Conservation (phyloP, 2,329 filamentous ascomycete genomes). For the Onygenales sp. region DNA sequence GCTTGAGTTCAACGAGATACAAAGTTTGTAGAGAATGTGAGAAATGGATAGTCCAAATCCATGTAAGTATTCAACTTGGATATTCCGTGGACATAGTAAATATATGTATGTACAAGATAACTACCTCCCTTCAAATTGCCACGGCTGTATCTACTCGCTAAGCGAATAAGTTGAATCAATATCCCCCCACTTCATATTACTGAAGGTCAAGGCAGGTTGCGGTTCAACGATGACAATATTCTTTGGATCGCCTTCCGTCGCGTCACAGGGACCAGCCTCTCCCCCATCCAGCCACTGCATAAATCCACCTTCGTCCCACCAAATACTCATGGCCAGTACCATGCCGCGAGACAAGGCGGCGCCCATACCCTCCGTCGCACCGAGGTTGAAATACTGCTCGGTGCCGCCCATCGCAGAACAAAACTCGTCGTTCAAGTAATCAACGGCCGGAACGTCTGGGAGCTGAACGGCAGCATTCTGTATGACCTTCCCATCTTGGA, state of each 20-base stretch:
- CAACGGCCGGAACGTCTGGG: conserved; percentile 34
- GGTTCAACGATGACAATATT: conserved; percentile 30
- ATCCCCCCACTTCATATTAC: conserved; percentile 1
- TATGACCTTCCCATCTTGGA: conserved; percentile 50
- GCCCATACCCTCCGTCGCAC: conserved; percentile 47
- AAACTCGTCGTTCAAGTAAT: conserved; percentile 46
- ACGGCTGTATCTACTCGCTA: neutral
- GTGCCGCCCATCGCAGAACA: conserved; percentile 40
- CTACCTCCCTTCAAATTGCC: too few relatives aligned
- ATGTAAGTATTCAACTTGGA: too few relatives aligned
- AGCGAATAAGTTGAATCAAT: neutral
- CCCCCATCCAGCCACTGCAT: conserved; percentile 50
- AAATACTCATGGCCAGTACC: conserved; percentile 52
- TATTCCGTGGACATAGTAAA: too few relatives aligned
- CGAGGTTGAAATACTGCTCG: conserved; percentile 41
- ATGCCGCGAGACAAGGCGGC: conserved; percentile 46
- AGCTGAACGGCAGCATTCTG: conserved; percentile 37
- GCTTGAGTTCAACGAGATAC: too few relatives aligned
- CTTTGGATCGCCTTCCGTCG: conserved; percentile 43
- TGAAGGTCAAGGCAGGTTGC: conserved; percentile 15
- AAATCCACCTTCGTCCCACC: conserved; percentile 44
- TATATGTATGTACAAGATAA: too few relatives aligned
- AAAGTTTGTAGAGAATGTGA: too few relatives aligned
- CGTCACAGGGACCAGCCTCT: conserved; percentile 42
- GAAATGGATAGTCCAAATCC: too few relatives aligned